These are phyloP conservation scores for Sporothrix humicola DNA, from an alignment of 2,329 filamentous ascomycete species.

Conservation along the genomic window DNA sequence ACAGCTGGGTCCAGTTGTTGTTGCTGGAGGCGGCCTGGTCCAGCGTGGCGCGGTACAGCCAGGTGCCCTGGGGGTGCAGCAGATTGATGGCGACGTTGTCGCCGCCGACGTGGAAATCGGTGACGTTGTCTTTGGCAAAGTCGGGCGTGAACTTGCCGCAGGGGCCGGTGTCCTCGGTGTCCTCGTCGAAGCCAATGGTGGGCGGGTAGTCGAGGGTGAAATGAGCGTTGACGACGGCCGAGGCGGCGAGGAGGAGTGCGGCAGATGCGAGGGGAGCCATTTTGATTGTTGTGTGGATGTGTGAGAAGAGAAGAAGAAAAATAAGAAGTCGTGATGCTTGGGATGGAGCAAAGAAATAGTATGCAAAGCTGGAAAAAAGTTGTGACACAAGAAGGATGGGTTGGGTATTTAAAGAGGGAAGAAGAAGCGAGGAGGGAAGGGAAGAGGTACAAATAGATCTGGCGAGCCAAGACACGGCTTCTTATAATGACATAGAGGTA, in stretches of 20 bases:
- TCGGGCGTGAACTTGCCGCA: slow-evolving; percentile 61
- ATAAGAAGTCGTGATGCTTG: too few relatives aligned
- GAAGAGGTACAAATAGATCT: slow-evolving; percentile 1
- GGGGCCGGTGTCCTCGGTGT: slow-evolving; percentile 53
- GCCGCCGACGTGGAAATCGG: slow-evolving; percentile 63
- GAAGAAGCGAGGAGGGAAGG: not conserved
- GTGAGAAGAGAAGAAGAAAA: not conserved
- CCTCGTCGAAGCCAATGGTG: slow-evolving; percentile 57
- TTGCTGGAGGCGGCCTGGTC: slow-evolving; percentile 52
- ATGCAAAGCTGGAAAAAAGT: too few relatives aligned
- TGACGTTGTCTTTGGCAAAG: slow-evolving; percentile 48
- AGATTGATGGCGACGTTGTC: slow-evolving; percentile 56
- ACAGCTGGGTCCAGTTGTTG: slow-evolving; percentile 62
- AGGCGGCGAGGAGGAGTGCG: slow-evolving; percentile 48
- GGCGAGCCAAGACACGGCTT: slow-evolving; percentile 28
- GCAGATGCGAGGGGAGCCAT: slow-evolving; percentile 50
- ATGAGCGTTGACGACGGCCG: slow-evolving; percentile 56
- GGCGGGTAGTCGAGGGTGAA: slow-evolving; percentile 58
- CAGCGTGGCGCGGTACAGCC: slow-evolving; percentile 63
- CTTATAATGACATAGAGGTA: slow-evolving; percentile 32
- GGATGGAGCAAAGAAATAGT: not conserved
- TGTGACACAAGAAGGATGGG: not conserved
- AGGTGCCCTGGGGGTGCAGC: slow-evolving; percentile 59
- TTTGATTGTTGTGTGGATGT: not conserved
- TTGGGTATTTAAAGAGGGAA: not conserved